Conservation (phyloP, 192 early-diverging fungal species). For the Coemansia sp. region DNA sequence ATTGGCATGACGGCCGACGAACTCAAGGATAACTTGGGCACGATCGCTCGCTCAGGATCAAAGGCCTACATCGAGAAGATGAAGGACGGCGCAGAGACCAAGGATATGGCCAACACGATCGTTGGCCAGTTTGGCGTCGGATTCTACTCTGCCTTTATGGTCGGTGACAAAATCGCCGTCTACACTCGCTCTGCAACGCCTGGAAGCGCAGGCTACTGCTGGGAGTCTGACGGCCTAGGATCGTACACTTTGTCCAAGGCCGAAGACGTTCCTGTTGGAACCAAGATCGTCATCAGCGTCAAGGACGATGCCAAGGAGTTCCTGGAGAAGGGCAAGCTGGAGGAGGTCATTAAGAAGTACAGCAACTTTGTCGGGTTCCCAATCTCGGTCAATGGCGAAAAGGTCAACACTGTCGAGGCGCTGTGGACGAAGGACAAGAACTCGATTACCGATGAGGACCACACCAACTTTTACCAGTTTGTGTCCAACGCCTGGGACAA, state of each 20-base stretch:
- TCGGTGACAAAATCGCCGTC: slow-evolving; percentile 94
- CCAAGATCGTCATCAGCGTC: slow-evolving; percentile 89
- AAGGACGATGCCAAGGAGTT: slow-evolving; percentile 89
- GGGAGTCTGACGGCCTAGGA: slow-evolving; percentile 91
- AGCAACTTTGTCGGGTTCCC: slow-evolving; percentile 98
- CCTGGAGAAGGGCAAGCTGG: slow-evolving; percentile 71
- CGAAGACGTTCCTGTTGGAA: slow-evolving; percentile 92
- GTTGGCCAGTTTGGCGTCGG: slow-evolving; percentile 99
- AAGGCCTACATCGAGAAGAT: slow-evolving; percentile 79
- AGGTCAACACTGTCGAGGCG: slow-evolving; percentile 91
- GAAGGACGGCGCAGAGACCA: slow-evolving; percentile 45
- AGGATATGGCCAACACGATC: slow-evolving; percentile 70
- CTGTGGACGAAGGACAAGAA: slow-evolving; percentile 89
- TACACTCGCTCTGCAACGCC: slow-evolving; percentile 84
- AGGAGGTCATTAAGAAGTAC: slow-evolving; percentile 81
- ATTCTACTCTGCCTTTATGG: slow-evolving; percentile 97
- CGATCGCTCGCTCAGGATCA: slow-evolving; percentile 98
- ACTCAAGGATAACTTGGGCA: slow-evolving; percentile 91
- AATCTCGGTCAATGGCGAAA: slow-evolving; percentile 84
- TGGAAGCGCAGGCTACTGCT: slow-evolving; percentile 86
- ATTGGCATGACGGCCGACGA: slow-evolving; percentile 95
- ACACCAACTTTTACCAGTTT: slow-evolving; percentile 87
- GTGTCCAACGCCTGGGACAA: slow-evolving; percentile 72
- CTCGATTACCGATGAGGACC: slow-evolving; percentile 79
- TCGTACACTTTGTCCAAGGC: slow-evolving; percentile 92